These are phyloP conservation scores for Ganoderma meredithae DNA, from an alignment of 1,284 basidiomycete species.

Conservation along the genomic window DNA sequence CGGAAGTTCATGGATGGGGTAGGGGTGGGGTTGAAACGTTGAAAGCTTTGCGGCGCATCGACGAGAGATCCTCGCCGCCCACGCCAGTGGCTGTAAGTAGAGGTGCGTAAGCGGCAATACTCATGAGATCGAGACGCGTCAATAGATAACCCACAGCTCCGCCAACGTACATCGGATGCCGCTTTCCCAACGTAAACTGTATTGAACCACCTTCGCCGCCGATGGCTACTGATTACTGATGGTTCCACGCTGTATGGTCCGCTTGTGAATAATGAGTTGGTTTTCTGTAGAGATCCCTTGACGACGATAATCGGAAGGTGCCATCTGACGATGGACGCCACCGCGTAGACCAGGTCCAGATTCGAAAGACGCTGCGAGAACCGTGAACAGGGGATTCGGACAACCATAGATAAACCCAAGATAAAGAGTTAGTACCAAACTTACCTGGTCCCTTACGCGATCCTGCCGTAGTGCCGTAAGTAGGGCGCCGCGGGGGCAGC, in stretches of 20 bases:
- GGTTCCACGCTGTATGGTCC: constrained; percentile 3
- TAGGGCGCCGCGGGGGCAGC: not conserved
- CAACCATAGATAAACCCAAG: not conserved
- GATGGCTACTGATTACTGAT: not conserved
- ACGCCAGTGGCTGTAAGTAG: not conserved
- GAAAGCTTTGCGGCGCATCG: not conserved
- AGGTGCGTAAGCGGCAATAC: not conserved
- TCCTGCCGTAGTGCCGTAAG: not conserved
- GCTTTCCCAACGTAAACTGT: not conserved
- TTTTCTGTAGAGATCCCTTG: not conserved
- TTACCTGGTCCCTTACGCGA: not conserved
- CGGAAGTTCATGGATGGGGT: not conserved
- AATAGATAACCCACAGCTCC: constrained; percentile 2
- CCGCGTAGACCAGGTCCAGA: not conserved
- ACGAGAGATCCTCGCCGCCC: not conserved
- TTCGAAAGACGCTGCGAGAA: not conserved
- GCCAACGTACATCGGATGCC: not conserved
- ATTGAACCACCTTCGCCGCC: constrained; percentile 2
- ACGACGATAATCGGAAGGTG: not conserved
- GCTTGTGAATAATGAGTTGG: not conserved
- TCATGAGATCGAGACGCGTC: not conserved
- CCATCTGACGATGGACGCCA: not conserved
- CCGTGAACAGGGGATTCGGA: not conserved
- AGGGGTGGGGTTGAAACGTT: not conserved
- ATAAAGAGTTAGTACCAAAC: not conserved